Base-by-base conservation (phyloP, 305 asterid genomes). In the Fraxinus xanthoxyloides region DNA sequence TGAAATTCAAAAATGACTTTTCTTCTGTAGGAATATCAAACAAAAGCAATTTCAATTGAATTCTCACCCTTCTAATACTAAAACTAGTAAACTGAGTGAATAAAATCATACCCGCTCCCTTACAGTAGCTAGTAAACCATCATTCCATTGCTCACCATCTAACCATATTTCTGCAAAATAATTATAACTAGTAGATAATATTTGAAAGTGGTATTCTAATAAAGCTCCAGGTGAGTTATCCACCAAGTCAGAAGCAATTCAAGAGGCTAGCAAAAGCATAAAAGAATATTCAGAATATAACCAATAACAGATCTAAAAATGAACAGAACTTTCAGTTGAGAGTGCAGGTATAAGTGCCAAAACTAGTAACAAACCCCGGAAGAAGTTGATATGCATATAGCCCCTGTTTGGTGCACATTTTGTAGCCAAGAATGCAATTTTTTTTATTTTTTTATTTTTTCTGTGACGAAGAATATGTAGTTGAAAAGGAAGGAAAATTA, bases 111-210 rank as follows among this genome's bases (percentile, higher is more conserved):
- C 99, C 95, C 93, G 92, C 89, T 94, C 99, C 88, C 99, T 90
- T 80, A 92, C 88, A 63, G 96, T 97, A 79, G 99, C 99, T 80
- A 94, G 85, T 81, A 94, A 86, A 85, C 99, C 99, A 86, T 97
- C 99, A 84, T 97, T 95, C 99, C 99, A 97, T 90, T 94, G 97
- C 87, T 93, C 97, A 51, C 98, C 98, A 81, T 93, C 98, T 87
- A 97, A 91, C 80, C 77, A 85, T 83, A 92, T 89, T 89, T 97
- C 99, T 97, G 90, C 91, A 91, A 70, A 86, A 69, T 69, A 75
- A 81, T 40, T 67, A 74, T 75, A 43, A 81, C 30, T 77, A 59
- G 38, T 77, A 79, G 35, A 75, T 23, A 78, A 59, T 26, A 77
- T 31, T 3, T 80, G 30, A 82, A 72, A 23, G 7, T 7, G 31